Evolutionary conservation across 2,329 filamentous ascomycete species (phyloP), one percentile per base, ranked within the genome.

Genomic region (Phyllosticta ampelicida): DNA sequence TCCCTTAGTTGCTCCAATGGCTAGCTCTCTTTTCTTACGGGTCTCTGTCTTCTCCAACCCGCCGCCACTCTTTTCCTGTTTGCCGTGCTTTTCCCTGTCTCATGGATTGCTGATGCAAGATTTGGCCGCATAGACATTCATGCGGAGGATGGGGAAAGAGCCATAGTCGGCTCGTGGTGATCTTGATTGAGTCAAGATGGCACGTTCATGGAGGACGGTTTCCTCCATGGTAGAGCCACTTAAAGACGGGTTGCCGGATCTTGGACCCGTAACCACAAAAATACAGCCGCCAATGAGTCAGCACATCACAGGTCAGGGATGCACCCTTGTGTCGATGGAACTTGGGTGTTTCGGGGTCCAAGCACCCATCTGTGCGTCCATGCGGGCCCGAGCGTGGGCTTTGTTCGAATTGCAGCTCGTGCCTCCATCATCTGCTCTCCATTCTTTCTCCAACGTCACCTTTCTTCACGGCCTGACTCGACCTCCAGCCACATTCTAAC

Each of bases 331-430:
- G 36, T 44, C 36, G 36, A 44, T 44, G 36, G 36, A n/a, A 44
- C 36, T n/a, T 44, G 16, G 36, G 36, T 16, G 13, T 44, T 44
- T 44, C 13, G 1, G 1, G 36, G 36, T 44, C 16, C 6, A 8
- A 44, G 36, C 36, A 18, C 36, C 36, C 11, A n/a, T 16, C n/a
- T 16, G 13, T n/a, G 3, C n/a, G 36, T 16, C 36, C 16, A 44
- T 16, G 36, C 36, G 36, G n/a, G 36, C 36, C 36, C 36, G 36
- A 44, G 36, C 36, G 50, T 28, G 8, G 29, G 55, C 55, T 36
- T 29, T 57, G 55, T 48, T 49, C 55, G 30, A 50, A 29, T 50
- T n/a, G 51, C 55, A 53, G 50, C 23, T 50, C 21, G 20, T 44
- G 36, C 23, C 18, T 18, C 28, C 5, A 16, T 10, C 18, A 13